Base-by-base conservation (phyloP, 495 filamentous ascomycete species). In the Penicillium flavigenum region DNA sequence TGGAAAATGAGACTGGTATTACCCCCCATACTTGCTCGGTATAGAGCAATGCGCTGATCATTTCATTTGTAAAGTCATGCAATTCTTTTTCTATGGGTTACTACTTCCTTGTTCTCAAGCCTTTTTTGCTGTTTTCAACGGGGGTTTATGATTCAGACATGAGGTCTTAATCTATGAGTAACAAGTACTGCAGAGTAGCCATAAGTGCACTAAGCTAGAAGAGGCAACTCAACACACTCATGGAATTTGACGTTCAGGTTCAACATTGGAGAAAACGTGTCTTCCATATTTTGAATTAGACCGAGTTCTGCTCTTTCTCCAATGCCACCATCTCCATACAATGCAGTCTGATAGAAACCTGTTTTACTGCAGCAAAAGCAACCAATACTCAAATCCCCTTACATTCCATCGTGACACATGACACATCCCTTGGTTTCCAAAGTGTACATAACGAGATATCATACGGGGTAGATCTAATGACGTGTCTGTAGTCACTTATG, bases 371-470 rank as follows among this genome's bases (percentile, higher is more conserved):
- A 39, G n/a, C 36, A 39, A 39, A 39, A 36, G 16, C 11, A 34
- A 34, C 49, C 34, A 51, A 39, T 42, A 36, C 29, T 6, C 31
- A 51, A 24, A 5, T 5, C 49, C 22, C 49, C 49, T 51, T 51
- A 29, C 49, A 51, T 51, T 51, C 22, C 48, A 22, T 5, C 14
- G 45, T 31, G 45, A 47, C 46, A 48, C 46, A 48, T 47, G 45
- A 31, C 46, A 48, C 46, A 48, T 22, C 22, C 27, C 31, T 11
- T 49, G 36, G 16, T 7, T n/a, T 6, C 34, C 14, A 36, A 17
- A 27, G 27, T 9, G 46, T 48, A 11, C 16, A 32, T 27, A 31
- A 5, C 9, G 19, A 48, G 17, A 31, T 24, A 47, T 47, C 26
- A 4, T 26, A 47, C 26, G 26, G 10, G 19, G 36, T 41, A 5